A percentile compares a stretch with the other conserved stretches of the same genome.
These are phyloP conservation scores for Suhomyces kilbournensis DNA, from an alignment of 805 yeast species.

Conservation along the genomic window DNA sequence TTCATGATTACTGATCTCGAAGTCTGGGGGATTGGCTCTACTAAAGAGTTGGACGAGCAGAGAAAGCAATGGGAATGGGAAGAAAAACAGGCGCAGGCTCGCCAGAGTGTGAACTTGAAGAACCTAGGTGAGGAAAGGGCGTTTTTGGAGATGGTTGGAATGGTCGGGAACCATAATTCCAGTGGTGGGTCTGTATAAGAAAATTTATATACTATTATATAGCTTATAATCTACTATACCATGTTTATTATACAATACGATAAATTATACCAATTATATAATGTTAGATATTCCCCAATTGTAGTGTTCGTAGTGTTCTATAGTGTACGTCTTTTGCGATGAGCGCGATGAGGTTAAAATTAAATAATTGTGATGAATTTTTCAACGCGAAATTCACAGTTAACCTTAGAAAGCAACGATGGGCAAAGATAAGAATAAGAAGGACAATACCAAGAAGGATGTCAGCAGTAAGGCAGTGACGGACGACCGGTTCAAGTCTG, in stretches of 20 bases:
- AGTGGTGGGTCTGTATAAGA: constrained; percentile 49
- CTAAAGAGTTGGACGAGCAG: constrained; percentile 74
- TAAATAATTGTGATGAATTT: neutral
- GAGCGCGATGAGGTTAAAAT: neutral
- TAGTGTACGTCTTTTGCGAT: neutral
- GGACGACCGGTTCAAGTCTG: constrained; percentile 76
- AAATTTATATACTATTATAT: too few relatives aligned
- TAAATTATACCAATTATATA: too few relatives aligned
- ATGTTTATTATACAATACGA: too few relatives aligned
- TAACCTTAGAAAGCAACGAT: neutral
- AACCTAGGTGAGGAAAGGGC: constrained; percentile 80
- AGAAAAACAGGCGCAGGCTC: constrained; percentile 73
- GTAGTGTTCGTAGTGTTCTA: too few relatives aligned
- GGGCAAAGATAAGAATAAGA: neutral
- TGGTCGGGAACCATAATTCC: constrained; percentile 44
- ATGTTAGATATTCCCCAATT: too few relatives aligned
- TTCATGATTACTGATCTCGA: constrained; percentile 73
- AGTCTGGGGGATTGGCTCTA: constrained; percentile 90
- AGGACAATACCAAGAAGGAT: neutral
- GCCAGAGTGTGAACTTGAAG: constrained; percentile 66
- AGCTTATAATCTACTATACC: too few relatives aligned
- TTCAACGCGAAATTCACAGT: neutral
- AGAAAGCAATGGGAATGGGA: constrained; percentile 87
- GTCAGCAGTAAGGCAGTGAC: constrained; percentile 33
- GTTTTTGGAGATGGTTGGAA: constrained; percentile 77